Evolutionary conservation across 2,329 filamentous ascomycete species (phyloP).

Genomic region (Neofusicoccum ribis): DNA sequence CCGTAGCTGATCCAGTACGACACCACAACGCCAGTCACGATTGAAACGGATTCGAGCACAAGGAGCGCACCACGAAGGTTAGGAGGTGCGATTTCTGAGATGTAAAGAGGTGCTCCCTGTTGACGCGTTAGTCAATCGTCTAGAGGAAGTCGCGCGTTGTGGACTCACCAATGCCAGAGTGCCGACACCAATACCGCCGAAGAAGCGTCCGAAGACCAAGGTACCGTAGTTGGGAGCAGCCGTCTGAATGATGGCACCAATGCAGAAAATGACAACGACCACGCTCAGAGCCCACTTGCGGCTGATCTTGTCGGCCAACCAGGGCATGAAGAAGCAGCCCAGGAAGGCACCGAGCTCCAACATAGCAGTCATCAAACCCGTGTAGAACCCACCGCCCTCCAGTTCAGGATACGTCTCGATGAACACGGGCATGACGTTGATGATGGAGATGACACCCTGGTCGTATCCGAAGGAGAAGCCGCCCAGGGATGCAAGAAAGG

Average conservation of each 20-base stretch:
- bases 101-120: slow-evolving; percentile 61
- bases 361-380: slow-evolving; percentile 47
- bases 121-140: slow-evolving; percentile 41
- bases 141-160: slow-evolving; percentile 52
- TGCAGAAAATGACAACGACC: slow-evolving; percentile 47
- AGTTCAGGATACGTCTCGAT: slow-evolving; percentile 39
- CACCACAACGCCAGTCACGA: slow-evolving; percentile 44
- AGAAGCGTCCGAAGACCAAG: slow-evolving; percentile 32
- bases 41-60: slow-evolving; percentile 45
- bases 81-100: slow-evolving; percentile 69
- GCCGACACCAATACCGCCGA: slow-evolving; percentile 35
- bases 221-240: slow-evolving; percentile 30
- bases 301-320: slow-evolving; percentile 44
- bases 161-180: slow-evolving; percentile 36
- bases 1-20: slow-evolving; percentile 47
- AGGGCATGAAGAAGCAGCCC: slow-evolving; percentile 37
- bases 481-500: slow-evolving; percentile 45
- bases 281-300: slow-evolving; percentile 46
- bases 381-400: slow-evolving; percentile 33
- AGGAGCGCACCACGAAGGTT: slow-evolving; percentile 67
- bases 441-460: slow-evolving; percentile 39
- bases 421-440: slow-evolving; percentile 50
- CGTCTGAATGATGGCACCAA: slow-evolving; percentile 47
- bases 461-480: slow-evolving; percentile 42
- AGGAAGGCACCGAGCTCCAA: slow-evolving; percentile 44